phyloP scores from a whole-genome alignment of 495 filamentous ascomycete species.

The Antarctomyces pellizariae region DNA sequence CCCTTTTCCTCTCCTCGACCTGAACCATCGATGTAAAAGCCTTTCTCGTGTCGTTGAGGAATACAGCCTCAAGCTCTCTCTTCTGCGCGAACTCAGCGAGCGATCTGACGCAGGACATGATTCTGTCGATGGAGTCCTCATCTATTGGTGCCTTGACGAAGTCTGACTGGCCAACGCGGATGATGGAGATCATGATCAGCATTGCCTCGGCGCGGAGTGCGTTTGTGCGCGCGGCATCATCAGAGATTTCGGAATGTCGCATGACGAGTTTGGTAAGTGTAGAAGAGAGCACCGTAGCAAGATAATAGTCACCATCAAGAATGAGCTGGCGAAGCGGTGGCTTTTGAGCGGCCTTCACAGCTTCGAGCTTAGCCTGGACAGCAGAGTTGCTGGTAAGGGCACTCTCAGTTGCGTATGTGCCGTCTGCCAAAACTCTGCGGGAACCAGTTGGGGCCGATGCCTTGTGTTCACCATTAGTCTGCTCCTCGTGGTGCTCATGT shows the following conservation, averaged over 20 bases:
- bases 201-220: conserved; percentile 91
- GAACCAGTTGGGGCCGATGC: conserved; percentile 65
- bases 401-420: conserved; percentile 91
- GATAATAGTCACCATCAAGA: conserved; percentile 89
- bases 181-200: conserved; percentile 98
- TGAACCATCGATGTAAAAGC: conserved; percentile 98
- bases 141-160: conserved; percentile 96
- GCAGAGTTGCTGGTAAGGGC: conserved; percentile 84
- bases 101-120: conserved; percentile 89
- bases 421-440: conserved; percentile 80
- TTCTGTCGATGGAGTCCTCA: conserved; percentile 89
- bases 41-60: conserved; percentile 86
- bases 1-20: conserved; percentile 90
- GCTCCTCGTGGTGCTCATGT: conserved; percentile 28
- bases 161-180: conserved; percentile 81
- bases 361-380: conserved; percentile 75
- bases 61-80: conserved; percentile 76
- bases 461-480: conserved; percentile 42
- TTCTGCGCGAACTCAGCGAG: conserved; percentile 75
- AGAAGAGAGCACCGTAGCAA: conserved; percentile 82
- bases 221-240: conserved; percentile 71
- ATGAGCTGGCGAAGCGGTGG: conserved; percentile 89
- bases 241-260: conserved; percentile 86
- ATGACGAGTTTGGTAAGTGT: conserved; percentile 96
- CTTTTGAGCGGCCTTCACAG: conserved; percentile 91